These are phyloP conservation scores for Teunomyces kruisii DNA, from an alignment of 805 yeast species.

Conservation along the genomic window DNA sequence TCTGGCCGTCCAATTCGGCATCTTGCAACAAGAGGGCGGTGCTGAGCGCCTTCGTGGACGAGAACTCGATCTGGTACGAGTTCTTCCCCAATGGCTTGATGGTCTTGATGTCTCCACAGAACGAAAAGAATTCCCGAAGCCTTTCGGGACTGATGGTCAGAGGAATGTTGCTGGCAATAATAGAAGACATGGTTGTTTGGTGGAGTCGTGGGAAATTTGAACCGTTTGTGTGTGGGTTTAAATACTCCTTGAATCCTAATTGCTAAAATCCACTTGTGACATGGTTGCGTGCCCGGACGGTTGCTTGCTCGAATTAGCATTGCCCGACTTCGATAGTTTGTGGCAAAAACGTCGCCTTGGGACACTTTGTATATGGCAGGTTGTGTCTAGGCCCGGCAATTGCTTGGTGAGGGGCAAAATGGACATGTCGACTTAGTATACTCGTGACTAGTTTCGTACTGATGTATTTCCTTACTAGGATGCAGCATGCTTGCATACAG, in stretches of 20 bases:
- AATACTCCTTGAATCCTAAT: not conserved
- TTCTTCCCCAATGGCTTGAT: conserved; percentile 30
- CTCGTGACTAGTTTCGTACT: too few species aligned
- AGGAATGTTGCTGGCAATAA: conserved; percentile 60
- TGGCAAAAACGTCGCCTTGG: too few species aligned
- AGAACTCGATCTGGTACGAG: conserved; percentile 53
- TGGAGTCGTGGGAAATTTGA: not conserved
- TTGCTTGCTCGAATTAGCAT: not conserved
- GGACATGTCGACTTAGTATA: too few species aligned
- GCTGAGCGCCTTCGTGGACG: conserved; percentile 57
- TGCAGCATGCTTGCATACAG: not conserved
- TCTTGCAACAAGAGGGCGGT: conserved; percentile 73
- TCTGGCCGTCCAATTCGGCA: conserved; percentile 65
- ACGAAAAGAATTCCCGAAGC: conserved; percentile 65
- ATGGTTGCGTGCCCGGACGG: not conserved
- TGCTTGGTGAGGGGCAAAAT: too few species aligned
- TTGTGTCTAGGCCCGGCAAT: too few species aligned
- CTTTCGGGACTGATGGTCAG: conserved; percentile 48
- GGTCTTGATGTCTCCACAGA: conserved; percentile 58
- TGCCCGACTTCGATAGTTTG: too few species aligned
- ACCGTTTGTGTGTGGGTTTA: not conserved
- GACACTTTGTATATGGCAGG: too few species aligned
- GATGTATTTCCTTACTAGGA: not conserved
- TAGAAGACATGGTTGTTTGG: conserved; percentile 30
- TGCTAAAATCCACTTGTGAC: not conserved